Base-by-base conservation (phyloP, 2,329 filamentous ascomycete genomes). In the Nannizziopsis barbatae region DNA sequence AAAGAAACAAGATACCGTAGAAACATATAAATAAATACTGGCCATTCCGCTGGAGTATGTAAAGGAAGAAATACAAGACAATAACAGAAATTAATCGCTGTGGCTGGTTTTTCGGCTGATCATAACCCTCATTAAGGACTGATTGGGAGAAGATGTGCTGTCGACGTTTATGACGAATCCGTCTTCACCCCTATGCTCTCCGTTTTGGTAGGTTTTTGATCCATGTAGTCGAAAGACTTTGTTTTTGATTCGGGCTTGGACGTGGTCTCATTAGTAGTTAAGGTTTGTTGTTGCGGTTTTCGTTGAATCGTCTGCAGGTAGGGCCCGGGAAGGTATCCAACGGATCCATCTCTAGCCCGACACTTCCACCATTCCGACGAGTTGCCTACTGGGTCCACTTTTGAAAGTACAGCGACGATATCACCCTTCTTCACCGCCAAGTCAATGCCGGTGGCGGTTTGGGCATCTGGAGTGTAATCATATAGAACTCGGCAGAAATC, bases 321-420 rank as follows among this genome's bases (percentile, higher is more conserved):
- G 1, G 88, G 89, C 1, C 83, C 81, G 1, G 93, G 92, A 5
- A 98, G 75, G 62, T 96, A 98, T 6, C 92, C 92, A 58, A 95
- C 82, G 20, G 87, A 77, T 40, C 88, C 89, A 62, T 96, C 88
- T 52, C 92, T 77, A 11, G 90, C 84, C 48, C 92, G 79, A 68
- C 93, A 98, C 56, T 84, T 81, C 92, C 92, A 98, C 92, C 92
- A 98, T 62, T 98, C 90, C 45, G 85, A 92, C 3, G 87, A 80
- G 58, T 92, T 88, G 38, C 92, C 92, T 61, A 90, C 79, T 0
- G 92, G 92, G 60, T 98, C 92, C 14, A 80, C 84, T 71, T 95
- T 95, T 71, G 83, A 84, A 47, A 98, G 75, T 1, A 98, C 88
- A 20, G 92, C 92, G 12, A 98, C 89, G 46, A 96, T 80, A 58